A percentile compares a stretch with the other conserved stretches of the same genome.
Evolutionary conservation across 305 asterid genomes (phyloP).

Genomic region (Fraxinus greggii): DNA sequence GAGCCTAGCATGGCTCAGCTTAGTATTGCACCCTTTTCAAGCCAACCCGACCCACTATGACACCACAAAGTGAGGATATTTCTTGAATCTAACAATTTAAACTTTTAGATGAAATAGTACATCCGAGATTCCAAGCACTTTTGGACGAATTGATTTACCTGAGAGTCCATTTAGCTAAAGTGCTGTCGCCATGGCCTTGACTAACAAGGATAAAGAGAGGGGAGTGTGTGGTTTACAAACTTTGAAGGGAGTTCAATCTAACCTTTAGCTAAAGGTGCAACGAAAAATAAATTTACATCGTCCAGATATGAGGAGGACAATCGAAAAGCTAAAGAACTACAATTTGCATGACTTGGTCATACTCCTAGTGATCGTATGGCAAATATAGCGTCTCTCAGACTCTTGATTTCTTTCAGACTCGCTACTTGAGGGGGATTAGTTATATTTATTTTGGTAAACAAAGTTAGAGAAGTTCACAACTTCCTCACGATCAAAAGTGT

Average conservation of each 20-base stretch:
- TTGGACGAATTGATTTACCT: slow-evolving; percentile 23
- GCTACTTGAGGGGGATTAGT: not conserved
- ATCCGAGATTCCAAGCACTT: not conserved
- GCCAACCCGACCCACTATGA: not conserved
- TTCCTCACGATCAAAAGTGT: not conserved
- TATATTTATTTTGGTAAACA: not conserved
- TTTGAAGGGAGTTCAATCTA: not conserved
- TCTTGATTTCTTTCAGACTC: not conserved
- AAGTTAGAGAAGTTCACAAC: not conserved
- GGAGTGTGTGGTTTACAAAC: too few species aligned
- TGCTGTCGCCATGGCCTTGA: slow-evolving; percentile 38
- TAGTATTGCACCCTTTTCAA: not conserved
- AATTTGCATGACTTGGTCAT: not conserved
- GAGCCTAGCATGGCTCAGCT: not conserved
- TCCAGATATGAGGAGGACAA: not conserved
- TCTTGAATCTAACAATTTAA: not conserved
- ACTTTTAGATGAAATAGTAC: too few species aligned
- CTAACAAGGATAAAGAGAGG: too few species aligned
- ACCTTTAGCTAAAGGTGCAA: not conserved
- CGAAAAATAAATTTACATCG: too few species aligned
- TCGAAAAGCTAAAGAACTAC: not conserved
- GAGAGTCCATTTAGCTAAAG: slow-evolving; percentile 38
- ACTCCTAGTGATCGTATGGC: too few species aligned
- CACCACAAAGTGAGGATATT: not conserved
- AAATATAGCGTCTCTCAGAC: not conserved